These are phyloP conservation scores for Biscogniauxia sp. DNA, from an alignment of 2,329 filamentous ascomycete genomes.

Conservation along the genomic window DNA sequence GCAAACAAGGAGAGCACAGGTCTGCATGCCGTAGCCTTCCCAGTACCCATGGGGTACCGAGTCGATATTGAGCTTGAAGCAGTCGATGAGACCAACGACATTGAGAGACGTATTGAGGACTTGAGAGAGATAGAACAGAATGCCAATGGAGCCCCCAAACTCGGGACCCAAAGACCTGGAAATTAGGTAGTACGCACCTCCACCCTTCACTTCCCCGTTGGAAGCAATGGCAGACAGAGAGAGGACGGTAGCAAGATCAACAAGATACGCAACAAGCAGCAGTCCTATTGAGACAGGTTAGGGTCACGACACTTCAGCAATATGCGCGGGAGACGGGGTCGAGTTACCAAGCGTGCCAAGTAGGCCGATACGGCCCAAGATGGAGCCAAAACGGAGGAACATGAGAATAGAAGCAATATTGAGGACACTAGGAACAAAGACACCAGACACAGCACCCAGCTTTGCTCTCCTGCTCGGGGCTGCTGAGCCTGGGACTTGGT, in stretches of 20 bases:
- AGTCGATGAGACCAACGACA: constrained; percentile 81
- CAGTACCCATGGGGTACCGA: constrained; percentile 70
- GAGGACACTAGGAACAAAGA: constrained; percentile 84
- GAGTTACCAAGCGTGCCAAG: constrained; percentile 72
- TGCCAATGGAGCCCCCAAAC: constrained; percentile 83
- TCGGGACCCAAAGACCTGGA: constrained; percentile 82
- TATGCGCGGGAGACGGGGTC: neutral
- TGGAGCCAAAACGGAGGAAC: constrained; percentile 85
- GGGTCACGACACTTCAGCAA: constrained; percentile 2
- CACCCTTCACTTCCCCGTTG: constrained; percentile 84
- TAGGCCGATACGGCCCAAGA: constrained; percentile 76
- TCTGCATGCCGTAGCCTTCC: constrained; percentile 75
- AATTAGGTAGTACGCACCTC: constrained; percentile 86
- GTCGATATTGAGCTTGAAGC: constrained; percentile 73
- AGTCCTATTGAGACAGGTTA: constrained; percentile 51
- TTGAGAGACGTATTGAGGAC: constrained; percentile 86
- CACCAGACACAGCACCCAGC: constrained; percentile 72
- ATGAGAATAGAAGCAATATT: constrained; percentile 90
- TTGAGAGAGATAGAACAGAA: constrained; percentile 89
- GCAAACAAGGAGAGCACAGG: constrained; percentile 67
- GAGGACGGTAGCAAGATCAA: constrained; percentile 81
- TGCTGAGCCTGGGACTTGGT: constrained; percentile 28
- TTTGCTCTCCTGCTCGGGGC: constrained; percentile 50
- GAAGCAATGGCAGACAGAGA: constrained; percentile 87
- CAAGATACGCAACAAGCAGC: constrained; percentile 71